A percentile compares a stretch with the other conserved stretches of the same genome.
Conservation (phyloP, 2,329 filamentous ascomycete species). For the Rutstroemia sp. region DNA sequence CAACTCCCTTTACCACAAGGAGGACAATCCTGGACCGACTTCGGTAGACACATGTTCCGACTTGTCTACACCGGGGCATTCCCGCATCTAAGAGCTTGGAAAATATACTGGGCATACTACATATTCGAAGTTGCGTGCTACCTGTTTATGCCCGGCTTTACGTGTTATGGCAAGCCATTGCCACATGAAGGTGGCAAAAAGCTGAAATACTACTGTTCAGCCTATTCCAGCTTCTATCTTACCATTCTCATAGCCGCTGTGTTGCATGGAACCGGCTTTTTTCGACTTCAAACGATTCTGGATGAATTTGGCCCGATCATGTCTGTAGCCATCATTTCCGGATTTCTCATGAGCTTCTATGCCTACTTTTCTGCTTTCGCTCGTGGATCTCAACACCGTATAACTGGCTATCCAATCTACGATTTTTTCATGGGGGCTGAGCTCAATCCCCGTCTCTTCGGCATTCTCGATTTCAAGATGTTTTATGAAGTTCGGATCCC, state of each 20-base stretch:
- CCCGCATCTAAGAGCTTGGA: constrained; percentile 75
- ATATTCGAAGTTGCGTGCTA: constrained; percentile 79
- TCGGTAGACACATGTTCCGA: constrained; percentile 60
- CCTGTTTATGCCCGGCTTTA: constrained; percentile 78
- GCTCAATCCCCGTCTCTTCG: constrained; percentile 79
- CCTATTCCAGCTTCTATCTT: constrained; percentile 76
- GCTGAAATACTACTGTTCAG: constrained; percentile 91
- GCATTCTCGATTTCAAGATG: constrained; percentile 86
- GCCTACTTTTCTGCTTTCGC: constrained; percentile 80
- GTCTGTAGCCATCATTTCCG: constrained; percentile 86
- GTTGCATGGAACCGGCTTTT: constrained; percentile 76
- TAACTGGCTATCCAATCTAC: constrained; percentile 77
- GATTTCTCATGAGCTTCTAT: constrained; percentile 72
- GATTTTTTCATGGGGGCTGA: constrained; percentile 91
- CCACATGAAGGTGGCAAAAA: constrained; percentile 76
- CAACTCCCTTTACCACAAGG: constrained; percentile 61
- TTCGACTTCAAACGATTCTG: constrained; percentile 84
- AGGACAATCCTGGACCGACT: constrained; percentile 63
- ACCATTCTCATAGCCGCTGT: constrained; percentile 63
- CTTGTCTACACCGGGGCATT: constrained; percentile 80
- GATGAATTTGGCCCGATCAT: constrained; percentile 93
- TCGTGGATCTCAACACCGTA: constrained; percentile 80
- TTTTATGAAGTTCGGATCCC: constrained; percentile 90
- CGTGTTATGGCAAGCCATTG: constrained; percentile 80
- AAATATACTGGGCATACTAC: constrained; percentile 92